Base-by-base conservation (phyloP, 768 basidiomycete genomes). In the Psilocybe tampanensis region DNA sequence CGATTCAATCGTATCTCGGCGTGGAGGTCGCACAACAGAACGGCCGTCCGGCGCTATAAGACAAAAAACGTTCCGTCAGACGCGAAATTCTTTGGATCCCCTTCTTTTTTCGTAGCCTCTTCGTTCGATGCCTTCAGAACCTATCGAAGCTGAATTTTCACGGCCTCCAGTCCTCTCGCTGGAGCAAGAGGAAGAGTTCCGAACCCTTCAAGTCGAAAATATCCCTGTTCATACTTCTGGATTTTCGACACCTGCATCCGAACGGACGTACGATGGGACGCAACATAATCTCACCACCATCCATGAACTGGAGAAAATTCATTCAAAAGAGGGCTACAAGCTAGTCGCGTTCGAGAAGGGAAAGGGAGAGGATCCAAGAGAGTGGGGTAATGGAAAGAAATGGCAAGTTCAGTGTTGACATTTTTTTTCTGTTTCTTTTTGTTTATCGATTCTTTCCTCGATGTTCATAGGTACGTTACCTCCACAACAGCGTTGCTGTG, bases 391-490 rank as follows among this genome's bases (percentile, higher is more conserved):
- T 2, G 55, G 52, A 2, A 68, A 62, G 53, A 77, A 76, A 66
- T 77, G 76, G 76, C 76, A 45, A 8, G 55, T 32, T 41, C 8
- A n/a, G n/a, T n/a, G n/a, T n/a, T n/a, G n/a, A n/a, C n/a, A n/a
- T n/a, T n/a, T 18, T 22, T 23, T 22, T 52, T 17, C 29, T 52
- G 48, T 43, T 43, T 54, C 32, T 8, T 34, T n/a, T 15, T 23
- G 15, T 11, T 32, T 17, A 13, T 24, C 23, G 33, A 13, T 23
- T 2, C 24, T 29, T 15, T 47, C 44, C 5, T 8, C 26, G 12
- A 44, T n/a, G 49, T n/a, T 12, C 11, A 2, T n/a, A 77, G 76
- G 76, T 72, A 69, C 58, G 61, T 76, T 19, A 77, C 74, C 1
- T 51, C 69, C 18, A 60, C 70, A 18, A 68, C 76, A 1, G 72